Base-by-base conservation (phyloP, 2,329 filamentous ascomycete genomes). In the Pseudogymnoascus sp. region DNA sequence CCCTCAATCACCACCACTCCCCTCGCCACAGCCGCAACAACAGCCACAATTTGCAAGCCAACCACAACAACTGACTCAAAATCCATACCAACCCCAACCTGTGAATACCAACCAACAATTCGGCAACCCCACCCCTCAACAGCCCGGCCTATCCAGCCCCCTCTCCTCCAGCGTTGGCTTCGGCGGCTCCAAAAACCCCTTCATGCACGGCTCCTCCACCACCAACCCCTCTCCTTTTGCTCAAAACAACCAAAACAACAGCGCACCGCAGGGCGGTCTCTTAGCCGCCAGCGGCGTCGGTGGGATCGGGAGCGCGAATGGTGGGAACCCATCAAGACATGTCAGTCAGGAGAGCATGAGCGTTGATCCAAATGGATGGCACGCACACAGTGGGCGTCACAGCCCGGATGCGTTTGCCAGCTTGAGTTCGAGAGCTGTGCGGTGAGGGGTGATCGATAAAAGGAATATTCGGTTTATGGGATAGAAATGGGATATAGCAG, bases 381-480 rank as follows among this genome's bases (percentile, higher is more conserved):
- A 80, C 85, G 74, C 84, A 85, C 64, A 83, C 70, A 88, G 87
- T 69, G 90, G 90, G 8, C 79, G 90, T 45, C 89, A 92, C 72
- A 92, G 89, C 70, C 90, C 90, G 3, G 90, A 93, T 75, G 90
- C 90, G 13, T 93, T 92, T 80, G 85, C 89, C 2, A 90, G 87
- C 61, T 78, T 93, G 19, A 73, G 72, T 70, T 72, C 71, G 8
- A 71, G 72, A 66, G 71, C 70, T 66, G 51, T 57, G 51, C 51
- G 51, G 19, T 57, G 51, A 57, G n/a, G 51, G n/a, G 16, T 36
- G 11, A 54, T 8, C 25, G n/a, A 34, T 57, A 10, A 19, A 57
- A 21, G 11, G n/a, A 16, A 36, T 36, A 34, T 34, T 57, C 5
- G 25, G 51, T 19, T 34, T 57, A 19, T 34, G 10, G 28, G 25